Conservation (phyloP, 2,329 filamentous ascomycete species). For the Dactylonectria estremocensis region DNA sequence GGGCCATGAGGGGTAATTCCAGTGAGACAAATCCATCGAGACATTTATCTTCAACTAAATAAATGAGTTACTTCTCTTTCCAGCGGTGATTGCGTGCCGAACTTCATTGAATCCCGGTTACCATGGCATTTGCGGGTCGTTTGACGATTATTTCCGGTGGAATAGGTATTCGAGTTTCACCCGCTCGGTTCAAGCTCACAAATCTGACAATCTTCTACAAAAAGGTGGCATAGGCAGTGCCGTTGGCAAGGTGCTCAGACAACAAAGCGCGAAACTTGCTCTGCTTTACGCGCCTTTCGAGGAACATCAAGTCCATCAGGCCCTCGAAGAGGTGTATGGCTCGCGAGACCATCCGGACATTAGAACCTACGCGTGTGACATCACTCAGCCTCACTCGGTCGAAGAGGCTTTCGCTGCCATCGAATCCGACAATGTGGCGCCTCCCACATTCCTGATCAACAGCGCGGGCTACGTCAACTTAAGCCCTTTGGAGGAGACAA, state of each 20-base stretch:
- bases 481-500: conserved; percentile 9
- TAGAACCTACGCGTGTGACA: conserved; percentile 18
- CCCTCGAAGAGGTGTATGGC: conserved; percentile 17
- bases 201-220: not conserved
- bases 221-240: conserved; percentile 17
- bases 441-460: conserved; percentile 16
- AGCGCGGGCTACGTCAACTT: conserved; percentile 22
- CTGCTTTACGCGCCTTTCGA: conserved; percentile 21
- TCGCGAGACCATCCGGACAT: not conserved
- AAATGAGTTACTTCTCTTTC: not conserved
- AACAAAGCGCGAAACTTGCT: conserved; percentile 17
- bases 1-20: not conserved
- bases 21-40: not conserved
- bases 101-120: not conserved
- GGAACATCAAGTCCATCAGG: not conserved
- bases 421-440: conserved; percentile 11
- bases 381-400: conserved; percentile 5
- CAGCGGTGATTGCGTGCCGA: not conserved
- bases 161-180: conserved; percentile 1
- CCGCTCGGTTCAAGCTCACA: not conserved
- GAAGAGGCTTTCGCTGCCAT: conserved; percentile 18
- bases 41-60: not conserved
- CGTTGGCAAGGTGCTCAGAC: not conserved
- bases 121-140: conserved; percentile 16
- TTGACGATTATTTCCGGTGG: conserved; percentile 19